phyloP scores from a whole-genome alignment of 1,139 yeast genomes.

The Diutina neorugosa region DNA sequence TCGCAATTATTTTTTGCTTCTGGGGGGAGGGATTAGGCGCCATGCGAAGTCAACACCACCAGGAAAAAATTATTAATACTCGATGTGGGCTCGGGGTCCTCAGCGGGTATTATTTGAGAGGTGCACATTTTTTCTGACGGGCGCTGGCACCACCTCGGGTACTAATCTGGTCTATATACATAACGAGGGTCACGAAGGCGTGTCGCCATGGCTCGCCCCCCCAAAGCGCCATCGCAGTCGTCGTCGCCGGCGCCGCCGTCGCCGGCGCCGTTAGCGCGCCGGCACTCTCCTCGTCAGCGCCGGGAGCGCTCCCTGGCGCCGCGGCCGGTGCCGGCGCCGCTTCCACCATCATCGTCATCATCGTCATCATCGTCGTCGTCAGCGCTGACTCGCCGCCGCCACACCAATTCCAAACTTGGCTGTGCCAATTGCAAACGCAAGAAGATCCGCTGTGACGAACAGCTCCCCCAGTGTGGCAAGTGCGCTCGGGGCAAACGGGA shows the following conservation, averaged over 20 bases:
- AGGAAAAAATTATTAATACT: no score
- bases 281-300: background rate
- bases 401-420: slow-evolving; percentile 32
- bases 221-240: background rate
- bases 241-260: background rate
- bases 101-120: background rate
- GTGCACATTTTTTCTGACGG: background rate
- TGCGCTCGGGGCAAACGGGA: slow-evolving; percentile 22
- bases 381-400: slow-evolving; percentile 18
- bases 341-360: background rate
- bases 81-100: no score
- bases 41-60: no score
- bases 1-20: no score
- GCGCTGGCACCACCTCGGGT: background rate
- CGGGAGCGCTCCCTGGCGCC: background rate
- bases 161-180: background rate
- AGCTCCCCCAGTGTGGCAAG: slow-evolving; percentile 27
- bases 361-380: background rate
- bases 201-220: background rate
- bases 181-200: background rate
- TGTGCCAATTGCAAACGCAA: slow-evolving; percentile 32
- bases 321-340: background rate
- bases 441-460: slow-evolving; percentile 37
- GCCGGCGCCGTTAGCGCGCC: background rate
- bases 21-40: no score